Conservation (phyloP, 345 rosid species). For the Carallia pectinifolia region DNA sequence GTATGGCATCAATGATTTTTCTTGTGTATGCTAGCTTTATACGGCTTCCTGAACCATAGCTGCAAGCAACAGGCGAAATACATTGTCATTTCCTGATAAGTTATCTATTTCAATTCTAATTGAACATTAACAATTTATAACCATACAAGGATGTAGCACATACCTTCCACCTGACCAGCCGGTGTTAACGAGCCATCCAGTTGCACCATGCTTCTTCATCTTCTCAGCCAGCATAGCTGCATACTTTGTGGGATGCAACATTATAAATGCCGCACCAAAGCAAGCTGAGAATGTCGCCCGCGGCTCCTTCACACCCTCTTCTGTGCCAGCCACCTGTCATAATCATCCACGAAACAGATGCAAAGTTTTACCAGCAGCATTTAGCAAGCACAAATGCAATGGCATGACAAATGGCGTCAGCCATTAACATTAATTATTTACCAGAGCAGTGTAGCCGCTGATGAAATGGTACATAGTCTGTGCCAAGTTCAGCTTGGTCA, state of each 20-base stretch:
- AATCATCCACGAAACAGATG: slow-evolving; percentile 18
- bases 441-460: slow-evolving; percentile 97
- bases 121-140: not conserved
- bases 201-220: slow-evolving; percentile 94
- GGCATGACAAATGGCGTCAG: not conserved
- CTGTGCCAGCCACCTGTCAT: slow-evolving; percentile 86
- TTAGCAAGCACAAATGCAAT: not conserved
- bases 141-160: not conserved
- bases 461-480: slow-evolving; percentile 99
- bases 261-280: slow-evolving; percentile 95
- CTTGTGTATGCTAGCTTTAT: slow-evolving; percentile 83
- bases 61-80: slow-evolving; percentile 30
- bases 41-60: slow-evolving; percentile 82
- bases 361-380: not conserved
- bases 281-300: slow-evolving; percentile 93
- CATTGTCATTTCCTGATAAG: not conserved
- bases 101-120: not conserved
- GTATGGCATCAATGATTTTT: slow-evolving; percentile 87
- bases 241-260: slow-evolving; percentile 97
- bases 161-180: slow-evolving; percentile 99
- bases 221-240: slow-evolving; percentile 97
- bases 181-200: slow-evolving; percentile 96
- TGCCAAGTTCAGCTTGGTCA: slow-evolving; percentile 87
- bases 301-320: slow-evolving; percentile 91
- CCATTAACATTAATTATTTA: slow-evolving; percentile 18